Evolutionary conservation across 371 early-diverging fungal species (phyloP).

Genomic region (Homolaphlyctis polyrhiza): DNA sequence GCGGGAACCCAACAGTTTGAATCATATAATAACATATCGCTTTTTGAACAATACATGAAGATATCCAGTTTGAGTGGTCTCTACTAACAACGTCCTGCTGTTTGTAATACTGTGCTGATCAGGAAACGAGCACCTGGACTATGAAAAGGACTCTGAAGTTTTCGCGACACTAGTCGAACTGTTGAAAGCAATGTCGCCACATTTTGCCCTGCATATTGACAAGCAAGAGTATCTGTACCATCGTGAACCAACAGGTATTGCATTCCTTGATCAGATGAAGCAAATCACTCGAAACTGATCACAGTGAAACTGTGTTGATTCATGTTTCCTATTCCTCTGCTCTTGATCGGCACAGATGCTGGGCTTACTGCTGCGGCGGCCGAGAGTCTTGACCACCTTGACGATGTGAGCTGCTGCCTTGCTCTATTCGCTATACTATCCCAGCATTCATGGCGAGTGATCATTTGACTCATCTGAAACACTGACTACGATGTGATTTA

Average conservation of each 20-base stretch:
- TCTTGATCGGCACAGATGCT: too few species aligned
- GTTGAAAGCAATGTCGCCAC: constrained; percentile 25
- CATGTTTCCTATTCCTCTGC: too few species aligned
- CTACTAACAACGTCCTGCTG: neutral
- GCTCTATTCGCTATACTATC: too few species aligned
- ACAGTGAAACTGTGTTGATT: neutral
- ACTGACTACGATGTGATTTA: too few species aligned
- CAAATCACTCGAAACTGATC: neutral
- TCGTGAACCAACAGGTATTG: neutral
- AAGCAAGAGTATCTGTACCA: constrained; percentile 37
- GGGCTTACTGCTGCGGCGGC: neutral
- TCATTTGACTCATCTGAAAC: too few species aligned
- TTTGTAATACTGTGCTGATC: neutral
- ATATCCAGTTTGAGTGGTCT: too few species aligned
- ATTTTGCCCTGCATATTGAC: constrained; percentile 37
- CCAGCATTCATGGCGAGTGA: too few species aligned
- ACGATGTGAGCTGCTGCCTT: neutral
- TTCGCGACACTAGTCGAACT: constrained; percentile 39
- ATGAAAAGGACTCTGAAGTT: constrained; percentile 30
- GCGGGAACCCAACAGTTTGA: neutral
- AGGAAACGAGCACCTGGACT: constrained; percentile 44
- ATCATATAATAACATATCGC: neutral
- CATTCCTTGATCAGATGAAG: neutral
- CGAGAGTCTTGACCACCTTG: constrained; percentile 2
- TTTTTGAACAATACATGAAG: neutral